Conservation (phyloP, 2,329 filamentous ascomycete species). For the Sporothrix globosa region DNA sequence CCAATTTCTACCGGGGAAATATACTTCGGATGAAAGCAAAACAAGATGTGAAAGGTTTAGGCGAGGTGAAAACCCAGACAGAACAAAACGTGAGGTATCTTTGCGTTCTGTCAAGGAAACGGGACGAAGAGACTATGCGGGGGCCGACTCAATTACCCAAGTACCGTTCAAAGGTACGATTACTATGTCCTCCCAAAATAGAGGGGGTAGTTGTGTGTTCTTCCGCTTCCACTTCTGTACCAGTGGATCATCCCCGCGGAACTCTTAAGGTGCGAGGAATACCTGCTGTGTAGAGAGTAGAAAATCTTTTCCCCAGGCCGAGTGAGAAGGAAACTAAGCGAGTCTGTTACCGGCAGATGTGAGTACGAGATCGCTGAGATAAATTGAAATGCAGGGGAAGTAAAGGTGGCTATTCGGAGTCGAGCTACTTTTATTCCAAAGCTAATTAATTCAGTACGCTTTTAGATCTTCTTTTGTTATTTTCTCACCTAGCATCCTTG, state of each 20-base stretch:
- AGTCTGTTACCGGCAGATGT: background rate
- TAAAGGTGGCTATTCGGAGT: background rate
- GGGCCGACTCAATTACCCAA: background rate
- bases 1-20: conserved; percentile 23
- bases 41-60: conserved; percentile 3
- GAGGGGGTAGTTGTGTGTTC: background rate
- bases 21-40: conserved; percentile 14
- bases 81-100: background rate
- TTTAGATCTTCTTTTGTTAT: background rate
- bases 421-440: background rate
- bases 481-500: background rate
- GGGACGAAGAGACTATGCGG: background rate
- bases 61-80: background rate
- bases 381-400: background rate
- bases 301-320: background rate
- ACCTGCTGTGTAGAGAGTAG: background rate
- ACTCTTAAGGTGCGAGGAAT: no score
- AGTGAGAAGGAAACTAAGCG: background rate
- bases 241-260: no score
- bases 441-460: background rate
- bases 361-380: background rate
- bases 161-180: background rate
- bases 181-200: background rate
- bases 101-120: background rate
- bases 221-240: background rate